Evolutionary conservation across 768 basidiomycete species (phyloP).

Genomic region (Tulasnella calospora): DNA sequence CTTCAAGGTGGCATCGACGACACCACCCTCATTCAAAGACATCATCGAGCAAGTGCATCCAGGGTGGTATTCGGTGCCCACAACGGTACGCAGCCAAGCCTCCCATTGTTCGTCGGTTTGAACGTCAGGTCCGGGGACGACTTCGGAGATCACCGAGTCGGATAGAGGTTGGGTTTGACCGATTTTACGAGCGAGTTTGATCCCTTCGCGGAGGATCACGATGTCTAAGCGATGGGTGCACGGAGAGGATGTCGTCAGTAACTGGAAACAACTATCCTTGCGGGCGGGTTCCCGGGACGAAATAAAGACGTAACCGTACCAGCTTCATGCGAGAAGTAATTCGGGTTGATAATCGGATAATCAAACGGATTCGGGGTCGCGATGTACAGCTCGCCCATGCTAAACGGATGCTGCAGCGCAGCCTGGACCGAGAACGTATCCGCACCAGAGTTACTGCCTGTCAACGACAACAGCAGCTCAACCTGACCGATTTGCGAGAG

Average conservation of each 20-base stretch:
- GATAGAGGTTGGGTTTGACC: slow-evolving; percentile 51
- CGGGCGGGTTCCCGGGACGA: neutral
- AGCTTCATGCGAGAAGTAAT: slow-evolving; percentile 55
- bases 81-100: slow-evolving; percentile 44
- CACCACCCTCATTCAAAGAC: slow-evolving; percentile 38
- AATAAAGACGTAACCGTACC: slow-evolving; percentile 35
- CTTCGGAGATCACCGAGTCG: slow-evolving; percentile 45
- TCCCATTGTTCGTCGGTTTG: slow-evolving; percentile 55
- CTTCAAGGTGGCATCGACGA: slow-evolving; percentile 39
- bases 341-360: slow-evolving; percentile 57
- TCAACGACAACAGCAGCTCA: slow-evolving; percentile 51
- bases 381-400: slow-evolving; percentile 51
- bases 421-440: slow-evolving; percentile 53
- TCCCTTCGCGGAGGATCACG: slow-evolving; percentile 51
- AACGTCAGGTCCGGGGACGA: slow-evolving; percentile 48
- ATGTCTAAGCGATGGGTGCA: slow-evolving; percentile 37
- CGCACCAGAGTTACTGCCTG: slow-evolving; percentile 37
- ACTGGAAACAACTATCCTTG: neutral
- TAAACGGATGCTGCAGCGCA: slow-evolving; percentile 61
- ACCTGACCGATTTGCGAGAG: slow-evolving; percentile 47
- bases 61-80: slow-evolving; percentile 36
- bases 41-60: slow-evolving; percentile 40
- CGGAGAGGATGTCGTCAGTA: neutral
- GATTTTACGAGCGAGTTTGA: slow-evolving; percentile 57
- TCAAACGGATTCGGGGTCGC: slow-evolving; percentile 57